Base-by-base conservation (phyloP, 139 green algal species). In the Chlamydomonas schloesseri region DNA sequence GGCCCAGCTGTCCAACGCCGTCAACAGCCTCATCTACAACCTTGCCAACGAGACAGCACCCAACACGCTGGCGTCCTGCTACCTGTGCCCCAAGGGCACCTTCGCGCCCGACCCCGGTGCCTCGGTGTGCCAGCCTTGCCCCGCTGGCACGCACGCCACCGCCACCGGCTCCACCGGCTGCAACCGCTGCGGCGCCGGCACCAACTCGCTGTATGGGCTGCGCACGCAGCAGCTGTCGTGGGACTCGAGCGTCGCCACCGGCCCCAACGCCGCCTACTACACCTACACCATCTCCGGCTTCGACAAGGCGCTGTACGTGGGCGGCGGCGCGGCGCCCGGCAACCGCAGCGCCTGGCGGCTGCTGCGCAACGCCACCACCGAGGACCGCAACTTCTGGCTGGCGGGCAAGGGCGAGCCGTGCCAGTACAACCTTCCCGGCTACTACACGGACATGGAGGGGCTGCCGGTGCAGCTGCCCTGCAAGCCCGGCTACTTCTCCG, bases 51-150 rank as follows among this genome's bases (percentile, higher is more conserved):
- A 73, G 3, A 64, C 42, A 6, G 50, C 36, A 15, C 3, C 36
- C 34, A 18, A n/a, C 55, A 62, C 50, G 10, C 8, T 29, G 20
- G 10, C 2, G 29, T 36, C 46, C 47, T 87, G 81, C 81, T 87
- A 58, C 69, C 47, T 65, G 33, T 87, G 81, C 68, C 81, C 81
- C 50, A 79, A 64, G 36, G 81, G 81, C 14, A 80, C 53, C 5
- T 87, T 65, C 29, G 34, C 81, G 3, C 55, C 81, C 5, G 50
- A 26, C 33, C 29, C n/a, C 24, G 81, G 81, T 34, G 47, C 55
- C 4, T 70, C 46, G 1, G 53, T 71, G 28, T 87, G 81, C 81
- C 69, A 34, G 69, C 81, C 81, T 0, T 87, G 81, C 68, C 81
- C 81, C 6, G 81, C 81, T 34, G 81, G 81, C 53, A 79, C 81